These are phyloP conservation scores for Apophysomyces ossiformis DNA, from an alignment of 371 early-diverging fungal genomes.

Conservation along the genomic window DNA sequence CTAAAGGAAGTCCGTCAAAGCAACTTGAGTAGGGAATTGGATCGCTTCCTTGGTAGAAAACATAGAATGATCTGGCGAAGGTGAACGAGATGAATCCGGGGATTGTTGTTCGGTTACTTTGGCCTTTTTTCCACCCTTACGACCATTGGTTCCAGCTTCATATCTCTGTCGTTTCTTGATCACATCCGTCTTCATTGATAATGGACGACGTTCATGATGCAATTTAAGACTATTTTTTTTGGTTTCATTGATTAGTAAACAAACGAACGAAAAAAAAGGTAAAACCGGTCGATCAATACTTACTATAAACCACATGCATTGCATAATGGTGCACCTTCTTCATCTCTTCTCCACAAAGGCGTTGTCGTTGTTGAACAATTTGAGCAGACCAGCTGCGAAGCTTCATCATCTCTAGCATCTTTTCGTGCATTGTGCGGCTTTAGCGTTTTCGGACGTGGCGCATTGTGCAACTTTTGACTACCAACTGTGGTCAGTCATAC, in stretches of 20 bases:
- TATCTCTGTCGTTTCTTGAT: constrained; percentile 82
- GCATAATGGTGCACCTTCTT: constrained; percentile 83
- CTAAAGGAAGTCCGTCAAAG: constrained; percentile 2
- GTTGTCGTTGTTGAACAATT: constrained; percentile 92
- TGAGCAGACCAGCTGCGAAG: constrained; percentile 56
- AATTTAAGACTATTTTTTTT: constrained; percentile 62
- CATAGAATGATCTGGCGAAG: background rate
- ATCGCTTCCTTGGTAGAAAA: background rate
- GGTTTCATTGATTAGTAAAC: background rate
- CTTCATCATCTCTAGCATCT: constrained; percentile 7
- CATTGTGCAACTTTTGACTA: constrained; percentile 88
- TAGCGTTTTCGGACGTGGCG: constrained; percentile 77
- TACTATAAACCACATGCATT: constrained; percentile 97
- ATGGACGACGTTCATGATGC: constrained; percentile 82
- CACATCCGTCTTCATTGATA: constrained; percentile 77
- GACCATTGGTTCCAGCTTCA: constrained; percentile 42
- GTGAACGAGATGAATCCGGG: background rate
- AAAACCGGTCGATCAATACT: constrained; percentile 24
- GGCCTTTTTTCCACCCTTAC: constrained; percentile 17
- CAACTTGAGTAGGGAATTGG: background rate
- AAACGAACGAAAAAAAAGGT: too few relatives aligned
- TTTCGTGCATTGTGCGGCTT: background rate
- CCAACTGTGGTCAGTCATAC: too few relatives aligned
- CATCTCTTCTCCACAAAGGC: constrained; percentile 95
- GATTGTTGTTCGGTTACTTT: constrained; percentile 1